Conservation (phyloP, 2,329 filamentous ascomycete species). For the Ceratocystis harringtonii region DNA sequence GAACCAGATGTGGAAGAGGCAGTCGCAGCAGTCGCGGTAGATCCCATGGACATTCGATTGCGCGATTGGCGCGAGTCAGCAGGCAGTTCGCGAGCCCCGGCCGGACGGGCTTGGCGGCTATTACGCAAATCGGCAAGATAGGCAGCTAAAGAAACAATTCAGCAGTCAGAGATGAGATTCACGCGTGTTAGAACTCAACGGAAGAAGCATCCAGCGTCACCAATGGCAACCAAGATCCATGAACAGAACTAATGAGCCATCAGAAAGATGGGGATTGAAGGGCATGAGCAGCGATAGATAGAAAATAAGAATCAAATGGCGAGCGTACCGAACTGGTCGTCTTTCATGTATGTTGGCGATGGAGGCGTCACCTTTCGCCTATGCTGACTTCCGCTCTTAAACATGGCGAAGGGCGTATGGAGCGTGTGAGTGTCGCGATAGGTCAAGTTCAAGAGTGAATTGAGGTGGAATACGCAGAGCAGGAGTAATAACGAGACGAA, state of each 20-base stretch:
- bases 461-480: neutral
- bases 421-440: slow-evolving; percentile 5
- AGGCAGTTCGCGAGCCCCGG: slow-evolving; percentile 43
- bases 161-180: slow-evolving; percentile 16
- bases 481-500: neutral
- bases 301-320: slow-evolving; percentile 7
- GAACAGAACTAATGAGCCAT: neutral
- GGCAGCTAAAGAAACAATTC: slow-evolving; percentile 35
- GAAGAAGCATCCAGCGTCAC: neutral
- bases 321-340: slow-evolving; percentile 47
- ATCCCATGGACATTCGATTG: slow-evolving; percentile 16
- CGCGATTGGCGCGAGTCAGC: slow-evolving; percentile 23
- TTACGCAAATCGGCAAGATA: slow-evolving; percentile 59
- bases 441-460: neutral
- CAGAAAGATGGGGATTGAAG: neutral
- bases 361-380: slow-evolving; percentile 44
- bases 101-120: slow-evolving; percentile 51
- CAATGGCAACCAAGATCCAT: neutral
- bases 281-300: slow-evolving; percentile 4
- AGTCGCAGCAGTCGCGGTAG: slow-evolving; percentile 7
- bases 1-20: slow-evolving; percentile 11
- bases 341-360: slow-evolving; percentile 49
- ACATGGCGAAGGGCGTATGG: slow-evolving; percentile 10
- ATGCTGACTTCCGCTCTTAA: slow-evolving; percentile 19
- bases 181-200: neutral